Evolutionary conservation across 345 rosid species (phyloP).

Genomic region (Linum trigynum): DNA sequence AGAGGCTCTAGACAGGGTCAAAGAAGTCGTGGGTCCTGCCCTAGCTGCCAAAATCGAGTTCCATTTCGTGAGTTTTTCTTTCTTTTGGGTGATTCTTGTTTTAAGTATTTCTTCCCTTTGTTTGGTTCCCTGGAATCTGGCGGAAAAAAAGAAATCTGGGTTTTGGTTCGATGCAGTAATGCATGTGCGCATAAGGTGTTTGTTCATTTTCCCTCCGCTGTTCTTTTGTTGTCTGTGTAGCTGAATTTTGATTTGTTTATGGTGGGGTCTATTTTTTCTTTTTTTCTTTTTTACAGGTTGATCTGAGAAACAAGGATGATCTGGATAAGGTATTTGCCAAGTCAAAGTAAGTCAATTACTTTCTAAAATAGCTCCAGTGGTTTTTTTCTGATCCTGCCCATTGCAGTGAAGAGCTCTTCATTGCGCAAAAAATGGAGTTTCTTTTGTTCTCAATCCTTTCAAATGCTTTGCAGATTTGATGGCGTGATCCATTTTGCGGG

Average conservation of each 20-base stretch:
- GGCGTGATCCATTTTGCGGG: slow-evolving; percentile 98
- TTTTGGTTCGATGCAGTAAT: neutral
- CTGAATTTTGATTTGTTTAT: neutral
- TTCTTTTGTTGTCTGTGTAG: neutral
- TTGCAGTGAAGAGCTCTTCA: neutral
- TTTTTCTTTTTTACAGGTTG: slow-evolving; percentile 52
- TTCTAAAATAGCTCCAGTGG: neutral
- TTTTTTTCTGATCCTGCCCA: neutral
- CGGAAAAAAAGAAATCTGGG: neutral
- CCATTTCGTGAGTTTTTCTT: slow-evolving; percentile 38
- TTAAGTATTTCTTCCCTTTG: neutral
- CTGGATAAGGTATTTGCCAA: slow-evolving; percentile 71
- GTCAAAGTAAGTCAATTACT: slow-evolving; percentile 36
- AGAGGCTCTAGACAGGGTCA: slow-evolving; percentile 77
- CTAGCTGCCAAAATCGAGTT: slow-evolving; percentile 71
- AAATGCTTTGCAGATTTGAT: slow-evolving; percentile 46
- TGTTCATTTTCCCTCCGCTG: neutral
- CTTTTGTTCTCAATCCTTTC: slow-evolving; percentile 9
- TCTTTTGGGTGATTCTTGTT: neutral
- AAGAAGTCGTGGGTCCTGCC: slow-evolving; percentile 64
- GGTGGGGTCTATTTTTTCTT: slow-evolving; percentile 1
- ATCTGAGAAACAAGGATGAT: slow-evolving; percentile 73
- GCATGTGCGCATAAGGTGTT: neutral
- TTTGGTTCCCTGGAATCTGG: neutral
- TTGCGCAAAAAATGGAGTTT: neutral